Evolutionary conservation across 306 rosid genomes (phyloP), one percentile per base, ranked within the genome.

Genomic region (Prunus fruticosa): DNA sequence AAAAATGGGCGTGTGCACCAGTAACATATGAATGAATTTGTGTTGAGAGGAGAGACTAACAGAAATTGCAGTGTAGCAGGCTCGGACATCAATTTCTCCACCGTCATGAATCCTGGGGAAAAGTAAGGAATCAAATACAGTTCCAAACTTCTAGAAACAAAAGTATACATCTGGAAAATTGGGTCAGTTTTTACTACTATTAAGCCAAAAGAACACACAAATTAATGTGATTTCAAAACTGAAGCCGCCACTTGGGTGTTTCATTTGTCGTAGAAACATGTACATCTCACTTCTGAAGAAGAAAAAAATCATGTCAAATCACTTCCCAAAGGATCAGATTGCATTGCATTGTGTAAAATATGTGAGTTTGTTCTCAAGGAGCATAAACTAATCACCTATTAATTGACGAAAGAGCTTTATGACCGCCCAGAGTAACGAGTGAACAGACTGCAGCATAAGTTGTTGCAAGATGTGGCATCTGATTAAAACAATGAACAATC

Each of bases 381-480:
- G 18, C 53, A 12, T 49, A 49, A 49, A 49, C 53, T 5, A 49
- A 49, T 15, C 53, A 49, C 53, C 53, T 49, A 6, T 52, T 16
- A 52, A 52, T 52, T 52, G 57, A 52, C 7, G 57, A 52, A 52
- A 52, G 57, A 52, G 57, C 57, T 52, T 84, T 80, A 62, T 87
- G 80, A 87, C 90, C 85, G 16, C 94, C 97, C 84, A 93, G 51
- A 30, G 96, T 87, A 69, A 93, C 80, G 62, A 93, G 96, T 41
- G 97, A 71, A 84, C 89, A 91, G 82, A 93, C 90, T 8, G 98
- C 94, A 83, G 98, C 97, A 85, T 93, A 91, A 74, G 97, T 93
- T 64, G 98, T 93, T 64, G 97, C 98, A 58, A 93, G 93, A 87
- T 93, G 98, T 74, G 98, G 96, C 91, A 93, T 67, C 97, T 93